A percentile compares a stretch with the other conserved stretches of the same genome.
Conservation (phyloP, 257 asterid genomes). For the Phtheirospermum japonicum region DNA sequence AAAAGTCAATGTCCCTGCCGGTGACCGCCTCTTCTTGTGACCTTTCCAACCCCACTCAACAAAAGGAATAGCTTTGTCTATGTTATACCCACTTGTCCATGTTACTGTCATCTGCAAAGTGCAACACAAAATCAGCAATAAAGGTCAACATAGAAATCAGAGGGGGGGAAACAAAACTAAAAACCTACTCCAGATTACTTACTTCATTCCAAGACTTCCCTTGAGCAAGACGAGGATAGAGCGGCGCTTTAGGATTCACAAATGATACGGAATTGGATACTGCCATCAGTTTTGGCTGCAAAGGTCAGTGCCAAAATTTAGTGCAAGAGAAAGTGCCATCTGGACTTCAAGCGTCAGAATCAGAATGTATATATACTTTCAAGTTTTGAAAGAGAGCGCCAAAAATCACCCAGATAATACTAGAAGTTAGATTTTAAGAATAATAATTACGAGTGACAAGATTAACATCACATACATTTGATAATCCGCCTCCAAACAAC, state of each 20-base stretch:
- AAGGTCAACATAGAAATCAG: constrained; percentile 1
- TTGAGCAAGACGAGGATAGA: constrained; percentile 92
- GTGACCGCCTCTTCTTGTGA: constrained; percentile 40
- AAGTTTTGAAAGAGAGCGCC: not conserved
- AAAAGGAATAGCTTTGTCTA: constrained; percentile 72
- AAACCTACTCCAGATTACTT: constrained; percentile 32
- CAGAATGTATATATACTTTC: not conserved
- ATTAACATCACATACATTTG: constrained; percentile 36
- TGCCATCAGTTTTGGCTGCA: constrained; percentile 83
- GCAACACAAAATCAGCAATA: not conserved
- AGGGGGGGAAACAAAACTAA: not conserved
- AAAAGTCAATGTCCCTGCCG: constrained; percentile 79
- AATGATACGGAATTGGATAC: constrained; percentile 77
- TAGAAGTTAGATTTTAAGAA: constrained; percentile 15
- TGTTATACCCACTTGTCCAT: constrained; percentile 87
- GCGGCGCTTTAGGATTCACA: constrained; percentile 83
- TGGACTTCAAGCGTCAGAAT: not conserved
- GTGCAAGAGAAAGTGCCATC: constrained; percentile 3
- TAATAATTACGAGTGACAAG: constrained; percentile 36
- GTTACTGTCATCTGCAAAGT: constrained; percentile 79
- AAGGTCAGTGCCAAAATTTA: constrained; percentile 22
- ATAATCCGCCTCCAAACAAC: constrained; percentile 67
- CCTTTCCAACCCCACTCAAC: constrained; percentile 63
- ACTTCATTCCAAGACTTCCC: constrained; percentile 95
- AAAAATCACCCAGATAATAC: constrained; percentile 1